Conservation (phyloP, 2,329 filamentous ascomycete genomes). For the Pyrenochaeta sp. region DNA sequence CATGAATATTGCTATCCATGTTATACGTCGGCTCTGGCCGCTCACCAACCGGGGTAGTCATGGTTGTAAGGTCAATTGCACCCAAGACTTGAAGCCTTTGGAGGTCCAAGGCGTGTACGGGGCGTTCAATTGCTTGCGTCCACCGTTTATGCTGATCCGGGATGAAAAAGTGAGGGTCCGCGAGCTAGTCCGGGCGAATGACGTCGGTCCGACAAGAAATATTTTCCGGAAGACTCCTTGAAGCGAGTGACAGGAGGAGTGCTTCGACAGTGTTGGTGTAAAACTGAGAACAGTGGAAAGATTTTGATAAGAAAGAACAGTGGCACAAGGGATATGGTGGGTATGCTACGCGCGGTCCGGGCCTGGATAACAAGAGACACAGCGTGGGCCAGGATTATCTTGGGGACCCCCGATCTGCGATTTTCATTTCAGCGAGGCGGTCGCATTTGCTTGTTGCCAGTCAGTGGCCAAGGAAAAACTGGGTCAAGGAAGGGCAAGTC, state of each 20-base stretch:
- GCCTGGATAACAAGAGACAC: slow-evolving; percentile 24
- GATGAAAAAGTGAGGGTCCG: slow-evolving; percentile 1
- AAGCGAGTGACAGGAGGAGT: slow-evolving; percentile 10
- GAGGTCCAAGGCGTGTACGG: background rate
- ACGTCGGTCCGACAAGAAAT: slow-evolving; percentile 16
- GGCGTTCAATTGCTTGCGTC: slow-evolving; percentile 10
- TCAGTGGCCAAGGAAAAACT: slow-evolving; percentile 24
- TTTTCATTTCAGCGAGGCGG: slow-evolving; percentile 23
- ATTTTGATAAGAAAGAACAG: background rate
- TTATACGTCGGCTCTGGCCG: slow-evolving; percentile 48
- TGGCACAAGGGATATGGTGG: background rate
- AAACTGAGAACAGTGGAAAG: background rate
- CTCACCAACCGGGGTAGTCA: slow-evolving; percentile 48
- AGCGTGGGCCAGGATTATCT: slow-evolving; percentile 20
- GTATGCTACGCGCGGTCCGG: slow-evolving; percentile 4
- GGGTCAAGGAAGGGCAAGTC: slow-evolving; percentile 24
- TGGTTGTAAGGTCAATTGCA: slow-evolving; percentile 24
- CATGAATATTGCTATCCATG: slow-evolving; percentile 38
- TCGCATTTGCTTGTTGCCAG: slow-evolving; percentile 14
- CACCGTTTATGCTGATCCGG: slow-evolving; percentile 4
- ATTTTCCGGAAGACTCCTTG: slow-evolving; percentile 1
- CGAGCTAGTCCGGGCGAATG: slow-evolving; percentile 4
- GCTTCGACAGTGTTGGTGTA: background rate
- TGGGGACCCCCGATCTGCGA: slow-evolving; percentile 31
- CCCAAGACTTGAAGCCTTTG: slow-evolving; percentile 1